phyloP scores from a whole-genome alignment of 257 asterid genomes.

The Plectranthus barbatus region DNA sequence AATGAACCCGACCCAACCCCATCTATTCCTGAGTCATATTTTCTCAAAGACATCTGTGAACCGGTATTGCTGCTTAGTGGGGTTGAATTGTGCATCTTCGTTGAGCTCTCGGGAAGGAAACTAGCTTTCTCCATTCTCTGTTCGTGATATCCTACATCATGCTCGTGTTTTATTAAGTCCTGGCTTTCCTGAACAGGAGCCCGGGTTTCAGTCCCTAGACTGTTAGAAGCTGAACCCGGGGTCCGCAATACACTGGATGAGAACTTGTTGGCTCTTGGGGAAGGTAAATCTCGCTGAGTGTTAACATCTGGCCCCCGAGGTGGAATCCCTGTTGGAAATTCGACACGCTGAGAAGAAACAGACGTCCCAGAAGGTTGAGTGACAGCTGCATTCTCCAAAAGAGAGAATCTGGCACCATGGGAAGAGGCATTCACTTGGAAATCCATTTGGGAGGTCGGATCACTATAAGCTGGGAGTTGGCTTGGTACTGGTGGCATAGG shows the following conservation, averaged over 20 bases:
- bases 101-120: conserved; percentile 13
- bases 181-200: conserved; percentile 23
- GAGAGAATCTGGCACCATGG: conserved; percentile 4
- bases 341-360: conserved; percentile 15
- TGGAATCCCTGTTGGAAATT: conserved; percentile 12
- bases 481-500: conserved; percentile 17
- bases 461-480: conserved; percentile 15
- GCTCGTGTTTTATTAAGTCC: conserved; percentile 13
- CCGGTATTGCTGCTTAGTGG: conserved; percentile 9
- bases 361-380: conserved; percentile 15
- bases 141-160: conserved; percentile 14
- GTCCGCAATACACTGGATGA: conserved; percentile 22
- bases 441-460: conserved; percentile 13
- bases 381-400: conserved; percentile 15
- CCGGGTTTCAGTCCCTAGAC: conserved; percentile 15
- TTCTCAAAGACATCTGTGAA: conserved; percentile 15
- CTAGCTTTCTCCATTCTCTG: conserved; percentile 13
- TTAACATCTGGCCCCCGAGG: conserved; percentile 15
- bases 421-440: conserved; percentile 8
- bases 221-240: conserved; percentile 35
- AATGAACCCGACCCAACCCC: conserved; percentile 15
- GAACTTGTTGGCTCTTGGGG: conserved; percentile 15
- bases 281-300: conserved; percentile 14
- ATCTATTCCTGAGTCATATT: conserved; percentile 17
- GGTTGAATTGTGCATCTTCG: conserved; percentile 12